phyloP scores from a whole-genome alignment of 1,139 yeast genomes.

The Schizosaccharomyces versatilis region DNA sequence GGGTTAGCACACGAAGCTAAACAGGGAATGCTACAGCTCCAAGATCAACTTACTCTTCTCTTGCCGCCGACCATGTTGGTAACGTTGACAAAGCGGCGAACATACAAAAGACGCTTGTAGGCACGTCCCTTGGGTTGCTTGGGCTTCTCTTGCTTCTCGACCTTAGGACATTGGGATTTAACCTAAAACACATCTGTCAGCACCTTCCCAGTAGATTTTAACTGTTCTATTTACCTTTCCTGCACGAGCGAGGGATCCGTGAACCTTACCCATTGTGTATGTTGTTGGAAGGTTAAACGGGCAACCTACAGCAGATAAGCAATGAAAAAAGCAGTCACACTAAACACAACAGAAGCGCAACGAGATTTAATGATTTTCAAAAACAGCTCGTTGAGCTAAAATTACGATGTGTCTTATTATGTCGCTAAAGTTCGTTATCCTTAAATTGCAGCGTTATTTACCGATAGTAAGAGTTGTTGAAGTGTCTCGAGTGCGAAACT shows the following conservation, averaged over 20 bases:
- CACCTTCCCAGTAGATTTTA: background rate
- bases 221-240: slow-evolving; percentile 37
- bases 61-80: slow-evolving; percentile 79
- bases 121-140: slow-evolving; percentile 77
- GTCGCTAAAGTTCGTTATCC: too few relatives aligned
- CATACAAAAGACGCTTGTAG: slow-evolving; percentile 94
- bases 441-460: too few relatives aligned
- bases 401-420: too few relatives aligned
- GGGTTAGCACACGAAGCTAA: background rate
- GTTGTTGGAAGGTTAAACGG: background rate
- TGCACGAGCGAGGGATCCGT: slow-evolving; percentile 99
- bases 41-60: background rate
- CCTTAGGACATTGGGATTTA: slow-evolving; percentile 92
- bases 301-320: background rate
- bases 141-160: slow-evolving; percentile 62
- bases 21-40: slow-evolving; percentile 40
- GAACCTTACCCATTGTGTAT: slow-evolving; percentile 25
- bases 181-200: slow-evolving; percentile 22
- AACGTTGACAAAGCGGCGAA: slow-evolving; percentile 97
- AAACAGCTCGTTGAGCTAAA: too few relatives aligned
- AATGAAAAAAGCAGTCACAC: background rate
- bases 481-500: too few relatives aligned
- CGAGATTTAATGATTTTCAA: too few relatives aligned
- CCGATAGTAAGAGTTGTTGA: too few relatives aligned
- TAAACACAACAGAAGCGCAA: too few relatives aligned